Conservation (phyloP, 2,329 filamentous ascomycete species). For the Penicillium sp. region DNA sequence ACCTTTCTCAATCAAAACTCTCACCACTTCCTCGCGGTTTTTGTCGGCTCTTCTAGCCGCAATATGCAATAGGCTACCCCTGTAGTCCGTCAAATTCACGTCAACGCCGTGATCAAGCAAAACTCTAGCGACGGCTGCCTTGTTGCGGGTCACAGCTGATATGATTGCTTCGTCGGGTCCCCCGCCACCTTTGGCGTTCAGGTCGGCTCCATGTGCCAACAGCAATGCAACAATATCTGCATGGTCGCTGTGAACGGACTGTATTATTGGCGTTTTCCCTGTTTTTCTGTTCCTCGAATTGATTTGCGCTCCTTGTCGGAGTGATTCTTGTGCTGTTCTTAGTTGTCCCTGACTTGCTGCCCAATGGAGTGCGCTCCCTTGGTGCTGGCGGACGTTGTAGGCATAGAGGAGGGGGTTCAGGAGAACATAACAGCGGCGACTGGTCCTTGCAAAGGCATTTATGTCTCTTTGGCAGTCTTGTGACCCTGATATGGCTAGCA, state of each 20-base stretch:
- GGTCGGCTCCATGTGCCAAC: background rate
- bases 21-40: background rate
- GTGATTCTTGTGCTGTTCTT: background rate
- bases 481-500: background rate
- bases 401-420: conserved; percentile 2
- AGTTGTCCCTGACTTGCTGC: background rate
- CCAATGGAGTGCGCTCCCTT: conserved; percentile 4
- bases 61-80: background rate
- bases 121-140: background rate
- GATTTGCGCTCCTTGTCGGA: conserved; percentile 1
- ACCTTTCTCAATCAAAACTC: conserved; percentile 1
- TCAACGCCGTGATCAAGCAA: conserved; percentile 2
- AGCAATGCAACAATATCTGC: background rate
- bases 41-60: background rate
- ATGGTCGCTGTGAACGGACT: background rate
- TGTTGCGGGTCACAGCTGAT: background rate
- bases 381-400: background rate
- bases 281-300: background rate
- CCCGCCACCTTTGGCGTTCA: background rate
- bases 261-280: background rate
- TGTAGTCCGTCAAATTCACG: background rate
- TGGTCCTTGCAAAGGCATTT: conserved; percentile 1
- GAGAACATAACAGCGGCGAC: background rate
- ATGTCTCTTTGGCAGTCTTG: background rate
- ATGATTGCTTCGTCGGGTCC: background rate